Evolutionary conservation across 2,329 filamentous ascomycete genomes (phyloP).

Genomic region (Claviceps lovelessii): DNA sequence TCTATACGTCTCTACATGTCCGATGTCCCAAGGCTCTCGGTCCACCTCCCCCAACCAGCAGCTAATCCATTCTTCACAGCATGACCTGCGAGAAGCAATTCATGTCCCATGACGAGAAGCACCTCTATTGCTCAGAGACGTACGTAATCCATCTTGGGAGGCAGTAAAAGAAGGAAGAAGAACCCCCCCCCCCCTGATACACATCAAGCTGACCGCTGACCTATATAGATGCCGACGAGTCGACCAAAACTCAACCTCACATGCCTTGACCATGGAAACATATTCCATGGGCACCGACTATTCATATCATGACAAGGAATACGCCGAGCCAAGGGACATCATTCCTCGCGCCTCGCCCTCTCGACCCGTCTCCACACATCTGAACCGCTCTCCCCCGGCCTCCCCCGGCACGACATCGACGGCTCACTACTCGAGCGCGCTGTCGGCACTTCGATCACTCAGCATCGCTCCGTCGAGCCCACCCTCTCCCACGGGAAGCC

Average conservation of each 20-base stretch:
- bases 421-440: slow-evolving; percentile 25
- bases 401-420: slow-evolving; percentile 24
- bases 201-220: background rate
- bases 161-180: no score
- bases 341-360: slow-evolving; percentile 50
- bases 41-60: background rate
- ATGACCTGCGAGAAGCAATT: slow-evolving; percentile 57
- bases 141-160: slow-evolving; percentile 23
- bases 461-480: slow-evolving; percentile 40
- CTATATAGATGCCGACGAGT: slow-evolving; percentile 35
- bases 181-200: no score
- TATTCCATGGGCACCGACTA: slow-evolving; percentile 17
- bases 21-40: no score
- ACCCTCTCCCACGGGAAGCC: slow-evolving; percentile 32
- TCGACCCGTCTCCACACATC: slow-evolving; percentile 39
- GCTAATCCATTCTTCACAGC: slow-evolving; percentile 21
- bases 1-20: no score
- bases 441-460: slow-evolving; percentile 41
- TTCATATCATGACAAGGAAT: slow-evolving; percentile 30
- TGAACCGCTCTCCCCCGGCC: slow-evolving; percentile 36
- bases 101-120: slow-evolving; percentile 40
- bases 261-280: slow-evolving; percentile 6
- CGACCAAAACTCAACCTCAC: slow-evolving; percentile 30
- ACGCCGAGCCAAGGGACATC: slow-evolving; percentile 44
- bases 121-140: slow-evolving; percentile 49